A percentile compares a stretch with the other conserved stretches of the same genome.
These are phyloP conservation scores for Phytophthora colocasiae DNA, from an alignment of 352 stramenopile species.

Conservation along the genomic window DNA sequence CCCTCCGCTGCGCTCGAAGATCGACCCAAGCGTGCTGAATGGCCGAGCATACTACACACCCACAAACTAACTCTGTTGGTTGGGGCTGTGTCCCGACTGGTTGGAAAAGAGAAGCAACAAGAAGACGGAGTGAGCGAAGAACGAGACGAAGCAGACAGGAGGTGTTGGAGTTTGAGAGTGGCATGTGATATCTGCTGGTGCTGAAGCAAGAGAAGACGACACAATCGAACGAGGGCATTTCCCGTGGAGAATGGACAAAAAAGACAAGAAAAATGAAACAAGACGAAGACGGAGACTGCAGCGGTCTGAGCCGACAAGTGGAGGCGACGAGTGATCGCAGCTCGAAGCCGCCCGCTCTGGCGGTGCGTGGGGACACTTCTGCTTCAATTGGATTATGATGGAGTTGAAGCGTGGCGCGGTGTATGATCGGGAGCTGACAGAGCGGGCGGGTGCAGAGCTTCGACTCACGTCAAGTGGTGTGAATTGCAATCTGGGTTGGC, in stretches of 20 bases:
- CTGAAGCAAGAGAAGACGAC: constrained; percentile 32
- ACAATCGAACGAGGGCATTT: constrained; percentile 2
- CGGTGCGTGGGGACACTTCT: constrained; percentile 21
- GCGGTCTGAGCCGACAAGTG: constrained; percentile 31
- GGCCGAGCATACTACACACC: constrained; percentile 53
- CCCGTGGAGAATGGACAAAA: constrained; percentile 34
- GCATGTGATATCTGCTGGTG: constrained; percentile 36
- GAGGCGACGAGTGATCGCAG: constrained; percentile 39
- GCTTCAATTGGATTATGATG: constrained; percentile 36
- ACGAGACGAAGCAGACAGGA: constrained; percentile 26
- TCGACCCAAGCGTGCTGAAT: constrained; percentile 71
- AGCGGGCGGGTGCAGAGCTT: constrained; percentile 32
- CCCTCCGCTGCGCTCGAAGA: constrained; percentile 80
- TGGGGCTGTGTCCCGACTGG: background rate
- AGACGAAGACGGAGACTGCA: constrained; percentile 42
- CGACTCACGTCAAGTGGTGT: constrained; percentile 32
- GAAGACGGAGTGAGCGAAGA: constrained; percentile 4
- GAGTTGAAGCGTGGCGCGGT: constrained; percentile 25
- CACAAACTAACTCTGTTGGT: constrained; percentile 47
- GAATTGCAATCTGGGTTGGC: constrained; percentile 14
- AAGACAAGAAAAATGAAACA: constrained; percentile 39
- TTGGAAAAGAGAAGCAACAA: constrained; percentile 9
- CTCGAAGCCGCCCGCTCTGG: constrained; percentile 28
- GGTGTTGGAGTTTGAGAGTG: constrained; percentile 9
- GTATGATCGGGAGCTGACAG: constrained; percentile 15